phyloP scores from a whole-genome alignment of 1,284 basidiomycete genomes.

The Paramarasmius palmivorus region DNA sequence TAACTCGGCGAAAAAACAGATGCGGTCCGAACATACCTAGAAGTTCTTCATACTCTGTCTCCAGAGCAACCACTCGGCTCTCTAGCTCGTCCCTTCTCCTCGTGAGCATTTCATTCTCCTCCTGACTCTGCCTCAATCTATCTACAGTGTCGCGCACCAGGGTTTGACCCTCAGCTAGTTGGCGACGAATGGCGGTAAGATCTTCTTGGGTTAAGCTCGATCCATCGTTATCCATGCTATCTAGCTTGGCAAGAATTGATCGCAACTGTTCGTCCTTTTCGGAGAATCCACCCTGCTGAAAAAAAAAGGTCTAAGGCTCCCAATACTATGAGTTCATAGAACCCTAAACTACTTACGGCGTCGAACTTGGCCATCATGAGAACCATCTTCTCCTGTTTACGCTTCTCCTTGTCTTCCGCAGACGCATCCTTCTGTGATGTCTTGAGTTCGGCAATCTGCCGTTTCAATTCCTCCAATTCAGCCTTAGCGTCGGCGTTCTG shows the following conservation, averaged over 20 bases:
- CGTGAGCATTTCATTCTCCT: slow-evolving; percentile 87
- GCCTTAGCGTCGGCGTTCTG: slow-evolving; percentile 87
- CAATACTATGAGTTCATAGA: slow-evolving; percentile 11
- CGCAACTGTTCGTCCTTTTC: slow-evolving; percentile 94
- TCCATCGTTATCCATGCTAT: slow-evolving; percentile 64
- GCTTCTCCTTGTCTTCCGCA: slow-evolving; percentile 95
- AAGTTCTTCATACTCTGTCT: slow-evolving; percentile 95
- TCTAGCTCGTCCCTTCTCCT: slow-evolving; percentile 90
- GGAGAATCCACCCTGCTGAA: slow-evolving; percentile 82
- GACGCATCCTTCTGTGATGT: slow-evolving; percentile 82
- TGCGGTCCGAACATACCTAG: slow-evolving; percentile 59
- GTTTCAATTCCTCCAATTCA: slow-evolving; percentile 91
- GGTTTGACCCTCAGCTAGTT: slow-evolving; percentile 88
- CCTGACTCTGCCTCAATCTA: slow-evolving; percentile 84
- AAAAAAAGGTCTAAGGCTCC: slow-evolving; percentile 8
- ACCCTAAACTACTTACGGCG: slow-evolving; percentile 63
- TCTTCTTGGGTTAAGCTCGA: slow-evolving; percentile 72
- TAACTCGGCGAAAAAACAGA: slow-evolving; percentile 13
- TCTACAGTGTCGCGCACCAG: slow-evolving; percentile 89
- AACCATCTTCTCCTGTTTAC: slow-evolving; percentile 99
- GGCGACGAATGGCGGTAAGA: slow-evolving; percentile 77
- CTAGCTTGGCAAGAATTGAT: slow-evolving; percentile 80
- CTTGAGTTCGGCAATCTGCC: slow-evolving; percentile 79
- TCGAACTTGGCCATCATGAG: slow-evolving; percentile 99
- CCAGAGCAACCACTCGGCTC: slow-evolving; percentile 76